Conservation (phyloP, 352 stramenopile genomes). For the Pythium insidiosum region DNA sequence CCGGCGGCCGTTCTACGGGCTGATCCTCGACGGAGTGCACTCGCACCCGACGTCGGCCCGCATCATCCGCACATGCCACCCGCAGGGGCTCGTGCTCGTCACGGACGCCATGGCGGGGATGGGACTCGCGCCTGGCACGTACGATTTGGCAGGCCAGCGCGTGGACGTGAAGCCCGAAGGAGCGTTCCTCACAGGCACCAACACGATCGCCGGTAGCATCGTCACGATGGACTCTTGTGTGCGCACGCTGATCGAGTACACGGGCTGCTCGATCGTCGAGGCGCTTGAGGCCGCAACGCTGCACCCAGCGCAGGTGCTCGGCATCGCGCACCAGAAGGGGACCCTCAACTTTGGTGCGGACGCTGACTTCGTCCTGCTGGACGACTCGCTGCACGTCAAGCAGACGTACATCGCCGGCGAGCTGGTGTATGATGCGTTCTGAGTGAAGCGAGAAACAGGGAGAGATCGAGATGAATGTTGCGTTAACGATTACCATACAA, state of each 20-base stretch:
- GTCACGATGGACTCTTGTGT: conserved; percentile 82
- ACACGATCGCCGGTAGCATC: conserved; percentile 81
- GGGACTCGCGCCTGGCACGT: conserved; percentile 55
- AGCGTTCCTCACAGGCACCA: conserved; percentile 53
- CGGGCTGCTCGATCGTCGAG: conserved; percentile 64
- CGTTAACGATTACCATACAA: conserved; percentile 45
- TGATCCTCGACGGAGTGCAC: conserved; percentile 88
- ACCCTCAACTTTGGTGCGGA: conserved; percentile 64
- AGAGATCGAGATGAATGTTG: neutral
- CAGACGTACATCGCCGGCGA: conserved; percentile 70
- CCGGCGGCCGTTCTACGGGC: conserved; percentile 55
- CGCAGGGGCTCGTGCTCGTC: conserved; percentile 70
- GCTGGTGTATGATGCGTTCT: conserved; percentile 34
- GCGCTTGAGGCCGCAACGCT: conserved; percentile 67
- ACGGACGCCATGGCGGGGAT: conserved; percentile 82
- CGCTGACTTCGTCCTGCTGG: conserved; percentile 80
- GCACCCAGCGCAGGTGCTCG: conserved; percentile 66
- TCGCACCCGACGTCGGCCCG: conserved; percentile 64
- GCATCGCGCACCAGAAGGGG: conserved; percentile 50
- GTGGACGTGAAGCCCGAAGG: conserved; percentile 43
- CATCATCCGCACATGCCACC: conserved; percentile 80
- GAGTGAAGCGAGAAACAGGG: neutral
- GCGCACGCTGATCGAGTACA: conserved; percentile 73
- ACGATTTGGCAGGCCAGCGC: conserved; percentile 64
- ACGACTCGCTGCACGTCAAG: conserved; percentile 56